phyloP scores from a whole-genome alignment of 352 stramenopile species.

The Phytophthora sp. region DNA sequence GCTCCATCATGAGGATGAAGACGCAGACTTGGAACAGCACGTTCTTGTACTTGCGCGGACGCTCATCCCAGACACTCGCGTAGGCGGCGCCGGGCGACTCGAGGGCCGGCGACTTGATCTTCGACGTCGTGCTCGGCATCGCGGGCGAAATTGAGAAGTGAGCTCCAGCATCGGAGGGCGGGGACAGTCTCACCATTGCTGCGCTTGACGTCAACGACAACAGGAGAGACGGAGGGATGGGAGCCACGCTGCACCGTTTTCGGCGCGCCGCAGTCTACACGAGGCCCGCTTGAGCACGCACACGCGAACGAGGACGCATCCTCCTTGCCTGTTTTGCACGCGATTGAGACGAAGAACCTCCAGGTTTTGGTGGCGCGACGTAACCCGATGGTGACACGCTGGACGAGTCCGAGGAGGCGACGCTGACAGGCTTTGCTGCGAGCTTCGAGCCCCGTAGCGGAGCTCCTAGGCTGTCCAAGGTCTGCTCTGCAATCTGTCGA shows the following conservation, averaged over 20 bases:
- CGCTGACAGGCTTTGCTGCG: too few relatives aligned
- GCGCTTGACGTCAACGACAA: not conserved
- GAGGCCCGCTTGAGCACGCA: not conserved
- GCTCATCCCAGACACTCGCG: constrained; percentile 47
- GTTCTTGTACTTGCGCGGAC: constrained; percentile 64
- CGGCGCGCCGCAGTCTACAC: constrained; percentile 16
- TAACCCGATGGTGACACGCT: constrained; percentile 8
- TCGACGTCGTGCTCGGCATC: constrained; percentile 31
- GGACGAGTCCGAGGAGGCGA: not conserved
- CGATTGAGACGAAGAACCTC: constrained; percentile 19
- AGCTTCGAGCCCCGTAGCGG: too few relatives aligned
- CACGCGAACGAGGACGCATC: constrained; percentile 8
- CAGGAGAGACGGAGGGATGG: constrained; percentile 11
- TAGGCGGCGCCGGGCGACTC: constrained; percentile 21
- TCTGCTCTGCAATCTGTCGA: constrained; percentile 2
- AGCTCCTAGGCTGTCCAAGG: not conserved
- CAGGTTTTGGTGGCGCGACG: not conserved
- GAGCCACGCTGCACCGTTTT: constrained; percentile 10
- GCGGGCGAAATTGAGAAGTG: constrained; percentile 29
- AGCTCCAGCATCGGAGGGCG: not conserved
- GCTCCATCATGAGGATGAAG: constrained; percentile 34
- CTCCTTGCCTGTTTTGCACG: constrained; percentile 21
- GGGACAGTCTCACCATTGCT: constrained; percentile 9
- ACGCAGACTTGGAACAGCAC: constrained; percentile 64
- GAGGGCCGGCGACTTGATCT: constrained; percentile 42